Percentiles rank a stretch among this genome's conserved stretches.
Conservation (phyloP, 106 monocot genomes). For the Dendrobium chrysotoxum region DNA sequence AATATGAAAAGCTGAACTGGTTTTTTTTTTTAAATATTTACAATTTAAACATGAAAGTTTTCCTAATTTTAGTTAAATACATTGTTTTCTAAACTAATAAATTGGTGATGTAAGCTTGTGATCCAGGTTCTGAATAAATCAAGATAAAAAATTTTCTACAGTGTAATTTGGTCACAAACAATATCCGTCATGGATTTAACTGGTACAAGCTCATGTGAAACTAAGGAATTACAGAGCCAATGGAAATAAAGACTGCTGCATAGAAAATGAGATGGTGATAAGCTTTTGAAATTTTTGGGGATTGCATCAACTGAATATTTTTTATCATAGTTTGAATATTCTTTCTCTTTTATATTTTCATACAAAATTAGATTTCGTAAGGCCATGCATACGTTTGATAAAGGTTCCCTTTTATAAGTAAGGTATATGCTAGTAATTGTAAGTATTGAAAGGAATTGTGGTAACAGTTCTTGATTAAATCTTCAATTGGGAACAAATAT, state of each 20-base stretch:
- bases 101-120: constrained; percentile 42
- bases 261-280: background rate
- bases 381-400: too few relatives aligned
- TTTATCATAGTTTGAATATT: too few relatives aligned
- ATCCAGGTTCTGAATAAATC: constrained; percentile 63
- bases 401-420: too few relatives aligned
- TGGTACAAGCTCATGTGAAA: background rate
- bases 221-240: background rate
- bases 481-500: too few relatives aligned
- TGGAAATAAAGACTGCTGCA: background rate
- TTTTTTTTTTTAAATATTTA: constrained; percentile 11
- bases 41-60: background rate
- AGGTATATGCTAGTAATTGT: too few relatives aligned
- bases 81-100: constrained; percentile 25
- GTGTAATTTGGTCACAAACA: constrained; percentile 23
- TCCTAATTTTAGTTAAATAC: background rate
- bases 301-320: background rate
- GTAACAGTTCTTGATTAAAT: too few relatives aligned
- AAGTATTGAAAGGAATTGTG: too few relatives aligned
- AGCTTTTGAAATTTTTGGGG: background rate
- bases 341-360: too few relatives aligned
- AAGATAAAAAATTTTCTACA: constrained; percentile 51
- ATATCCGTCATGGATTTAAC: constrained; percentile 10
- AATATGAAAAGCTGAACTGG: constrained; percentile 31
- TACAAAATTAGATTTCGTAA: too few relatives aligned